These are phyloP conservation scores for Ustilago hordei DNA, from an alignment of 1,284 basidiomycete species.

Conservation along the genomic window DNA sequence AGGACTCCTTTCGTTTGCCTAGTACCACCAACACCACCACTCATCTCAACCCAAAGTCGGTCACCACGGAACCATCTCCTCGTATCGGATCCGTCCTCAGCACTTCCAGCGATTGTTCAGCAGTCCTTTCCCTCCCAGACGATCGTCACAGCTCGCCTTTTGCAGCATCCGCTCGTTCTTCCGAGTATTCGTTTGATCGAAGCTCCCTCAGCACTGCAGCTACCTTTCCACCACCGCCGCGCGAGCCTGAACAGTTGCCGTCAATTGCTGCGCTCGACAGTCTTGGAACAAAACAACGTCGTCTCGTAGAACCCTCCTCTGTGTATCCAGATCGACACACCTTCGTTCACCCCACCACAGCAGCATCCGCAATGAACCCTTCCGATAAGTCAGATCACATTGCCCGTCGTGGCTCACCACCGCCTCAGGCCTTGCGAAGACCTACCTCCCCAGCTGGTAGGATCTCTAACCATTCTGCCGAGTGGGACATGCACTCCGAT, in stretches of 20 bases:
- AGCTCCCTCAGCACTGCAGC: slow-evolving; percentile 40
- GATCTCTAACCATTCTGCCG: slow-evolving; percentile 44
- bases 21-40: slow-evolving; percentile 20
- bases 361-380: slow-evolving; percentile 19
- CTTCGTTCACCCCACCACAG: background rate
- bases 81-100: slow-evolving; percentile 22
- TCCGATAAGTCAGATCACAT: slow-evolving; percentile 22
- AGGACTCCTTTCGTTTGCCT: slow-evolving; percentile 20
- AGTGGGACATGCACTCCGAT: slow-evolving; percentile 44
- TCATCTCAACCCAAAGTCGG: slow-evolving; percentile 6
- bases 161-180: slow-evolving; percentile 33
- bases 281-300: slow-evolving; percentile 8
- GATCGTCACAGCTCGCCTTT: slow-evolving; percentile 43
- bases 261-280: slow-evolving; percentile 19
- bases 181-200: slow-evolving; percentile 40
- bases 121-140: slow-evolving; percentile 16
- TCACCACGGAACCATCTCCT: slow-evolving; percentile 20
- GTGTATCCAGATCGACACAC: background rate
- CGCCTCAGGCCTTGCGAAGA: slow-evolving; percentile 33
- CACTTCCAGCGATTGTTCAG: slow-evolving; percentile 20
- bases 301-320: background rate
- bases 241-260: slow-evolving; percentile 34
- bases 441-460: slow-evolving; percentile 40
- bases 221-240: slow-evolving; percentile 16
- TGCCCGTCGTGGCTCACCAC: slow-evolving; percentile 25